A percentile compares a stretch with the other conserved stretches of the same genome.
Evolutionary conservation across 169 alveolate genomes (phyloP).

Genomic region (Plasmodium gonderi): DNA sequence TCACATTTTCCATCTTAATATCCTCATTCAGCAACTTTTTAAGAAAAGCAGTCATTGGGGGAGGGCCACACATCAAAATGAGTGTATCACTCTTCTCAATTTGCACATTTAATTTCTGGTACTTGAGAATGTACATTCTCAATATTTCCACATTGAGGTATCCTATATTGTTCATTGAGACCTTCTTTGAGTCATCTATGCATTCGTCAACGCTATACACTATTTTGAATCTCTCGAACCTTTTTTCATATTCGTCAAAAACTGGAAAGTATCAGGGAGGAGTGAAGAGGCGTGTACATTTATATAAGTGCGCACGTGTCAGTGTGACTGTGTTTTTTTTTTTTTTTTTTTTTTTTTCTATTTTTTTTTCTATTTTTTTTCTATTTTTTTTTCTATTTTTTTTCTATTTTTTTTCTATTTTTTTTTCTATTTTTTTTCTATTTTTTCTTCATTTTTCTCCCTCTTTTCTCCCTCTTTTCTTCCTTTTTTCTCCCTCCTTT

Average conservation of each 20-base stretch:
- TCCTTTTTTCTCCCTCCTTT: neutral
- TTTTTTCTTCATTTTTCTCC: neutral
- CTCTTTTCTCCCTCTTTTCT: neutral
- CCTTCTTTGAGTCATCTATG: neutral
- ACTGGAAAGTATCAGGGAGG: constrained; percentile 14
- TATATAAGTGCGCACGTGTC: too few species aligned
- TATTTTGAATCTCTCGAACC: constrained; percentile 28
- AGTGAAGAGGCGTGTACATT: neutral
- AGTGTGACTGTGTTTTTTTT: too few species aligned
- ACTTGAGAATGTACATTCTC: constrained; percentile 47
- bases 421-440: too few species aligned
- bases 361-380: too few species aligned
- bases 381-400: too few species aligned
- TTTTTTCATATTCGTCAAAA: constrained; percentile 43
- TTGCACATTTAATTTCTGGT: constrained; percentile 5
- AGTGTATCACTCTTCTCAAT: constrained; percentile 21
- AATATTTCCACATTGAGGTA: constrained; percentile 28
- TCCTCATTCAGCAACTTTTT: constrained; percentile 25
- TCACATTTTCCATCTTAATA: constrained; percentile 45
- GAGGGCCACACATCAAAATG: constrained; percentile 70
- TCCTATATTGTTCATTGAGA: constrained; percentile 37
- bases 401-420: neutral
- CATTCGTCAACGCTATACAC: constrained; percentile 72
- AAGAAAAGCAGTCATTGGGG: constrained; percentile 58
- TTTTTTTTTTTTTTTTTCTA: too few species aligned